phyloP scores from a whole-genome alignment of 2,329 filamentous ascomycete genomes.

The Blastomyces parvus region DNA sequence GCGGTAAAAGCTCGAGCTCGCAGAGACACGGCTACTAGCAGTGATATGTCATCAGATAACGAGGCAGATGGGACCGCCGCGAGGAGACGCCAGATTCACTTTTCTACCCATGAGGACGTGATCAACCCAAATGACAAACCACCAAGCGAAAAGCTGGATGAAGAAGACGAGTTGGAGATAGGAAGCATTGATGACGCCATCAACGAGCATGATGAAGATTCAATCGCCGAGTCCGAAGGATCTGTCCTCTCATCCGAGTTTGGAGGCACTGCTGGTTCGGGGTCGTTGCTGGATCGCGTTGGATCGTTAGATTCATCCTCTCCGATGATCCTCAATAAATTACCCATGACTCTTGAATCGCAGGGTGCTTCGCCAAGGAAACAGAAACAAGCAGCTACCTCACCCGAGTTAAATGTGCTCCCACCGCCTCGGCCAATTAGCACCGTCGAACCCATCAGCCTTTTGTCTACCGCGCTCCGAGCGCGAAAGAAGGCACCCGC shows the following conservation, averaged over 20 bases:
- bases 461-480: constrained; percentile 49
- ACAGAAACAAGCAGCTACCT: constrained; percentile 31
- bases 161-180: constrained; percentile 17
- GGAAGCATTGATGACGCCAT: constrained; percentile 23
- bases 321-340: constrained; percentile 35
- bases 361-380: constrained; percentile 44
- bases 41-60: constrained; percentile 57
- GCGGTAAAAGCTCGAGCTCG: constrained; percentile 45
- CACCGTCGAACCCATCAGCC: constrained; percentile 47
- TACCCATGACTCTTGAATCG: constrained; percentile 27
- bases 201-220: constrained; percentile 38
- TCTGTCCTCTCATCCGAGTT: constrained; percentile 47
- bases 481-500: constrained; percentile 47
- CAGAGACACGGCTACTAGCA: constrained; percentile 55
- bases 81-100: constrained; percentile 45
- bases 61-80: constrained; percentile 48
- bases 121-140: constrained; percentile 21
- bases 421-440: constrained; percentile 55
- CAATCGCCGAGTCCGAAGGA: constrained; percentile 40
- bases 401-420: constrained; percentile 47
- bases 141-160: constrained; percentile 19
- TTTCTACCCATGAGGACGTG: constrained; percentile 30
- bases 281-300: constrained; percentile 46
- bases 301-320: constrained; percentile 43
- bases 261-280: constrained; percentile 46